Evolutionary conservation across 495 filamentous ascomycete genomes (phyloP).

Genomic region (Neurospora sp.): DNA sequence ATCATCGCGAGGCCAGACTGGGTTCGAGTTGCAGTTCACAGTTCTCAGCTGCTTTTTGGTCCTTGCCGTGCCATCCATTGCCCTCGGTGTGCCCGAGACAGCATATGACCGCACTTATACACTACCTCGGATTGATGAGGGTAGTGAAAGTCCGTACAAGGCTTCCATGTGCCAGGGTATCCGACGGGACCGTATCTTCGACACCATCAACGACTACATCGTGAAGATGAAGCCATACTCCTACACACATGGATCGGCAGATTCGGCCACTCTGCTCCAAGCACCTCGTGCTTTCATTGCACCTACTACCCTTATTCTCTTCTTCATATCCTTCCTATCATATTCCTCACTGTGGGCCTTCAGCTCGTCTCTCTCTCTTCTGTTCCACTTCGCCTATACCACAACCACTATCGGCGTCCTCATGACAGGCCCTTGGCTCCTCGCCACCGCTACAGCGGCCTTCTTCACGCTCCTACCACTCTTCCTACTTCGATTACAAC

Average conservation of each 20-base stretch:
- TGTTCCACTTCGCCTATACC: conserved; percentile 26
- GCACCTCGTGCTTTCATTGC: conserved; percentile 34
- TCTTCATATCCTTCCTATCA: conserved; percentile 32
- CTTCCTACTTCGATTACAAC: neutral
- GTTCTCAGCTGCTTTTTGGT: conserved; percentile 37
- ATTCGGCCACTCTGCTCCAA: conserved; percentile 22
- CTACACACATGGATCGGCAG: conserved; percentile 15
- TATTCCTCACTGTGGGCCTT: conserved; percentile 34
- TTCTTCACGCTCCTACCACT: conserved; percentile 9
- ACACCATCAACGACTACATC: conserved; percentile 22
- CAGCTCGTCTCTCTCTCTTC: conserved; percentile 30
- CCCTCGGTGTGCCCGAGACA: conserved; percentile 41
- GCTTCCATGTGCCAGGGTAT: conserved; percentile 23
- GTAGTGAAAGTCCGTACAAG: conserved; percentile 11
- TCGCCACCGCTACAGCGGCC: conserved; percentile 20
- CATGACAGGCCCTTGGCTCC: conserved; percentile 31
- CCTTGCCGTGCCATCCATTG: conserved; percentile 31
- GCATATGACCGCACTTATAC: conserved; percentile 29
- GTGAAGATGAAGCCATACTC: conserved; percentile 30
- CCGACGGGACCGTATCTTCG: conserved; percentile 18
- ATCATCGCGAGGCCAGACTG: conserved; percentile 23
- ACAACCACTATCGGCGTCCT: conserved; percentile 27
- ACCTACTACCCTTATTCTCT: conserved; percentile 33
- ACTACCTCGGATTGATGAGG: conserved; percentile 17
- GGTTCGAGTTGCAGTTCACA: conserved; percentile 34